Conservation (phyloP, 169 alveolate species). For the Ichthyophthirius multifiliis region DNA sequence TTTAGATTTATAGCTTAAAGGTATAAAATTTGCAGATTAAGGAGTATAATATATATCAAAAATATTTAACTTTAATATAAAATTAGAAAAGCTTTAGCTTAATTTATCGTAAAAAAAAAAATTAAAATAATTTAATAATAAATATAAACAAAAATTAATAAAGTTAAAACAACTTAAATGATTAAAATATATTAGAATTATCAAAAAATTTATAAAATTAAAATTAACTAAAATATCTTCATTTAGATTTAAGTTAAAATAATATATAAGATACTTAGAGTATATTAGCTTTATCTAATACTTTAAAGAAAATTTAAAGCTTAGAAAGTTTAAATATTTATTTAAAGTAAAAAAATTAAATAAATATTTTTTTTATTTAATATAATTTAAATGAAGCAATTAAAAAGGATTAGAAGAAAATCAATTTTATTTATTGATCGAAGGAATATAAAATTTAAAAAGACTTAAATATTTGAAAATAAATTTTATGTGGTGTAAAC, state of each 20-base stretch:
- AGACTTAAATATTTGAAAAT: neutral
- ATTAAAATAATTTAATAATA: neutral
- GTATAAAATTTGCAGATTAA: too few species aligned
- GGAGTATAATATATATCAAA: too few species aligned
- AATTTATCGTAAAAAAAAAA: neutral
- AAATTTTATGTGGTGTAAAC: conserved; percentile 4
- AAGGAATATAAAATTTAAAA: neutral
- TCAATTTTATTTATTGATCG: neutral
- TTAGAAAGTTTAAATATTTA: neutral
- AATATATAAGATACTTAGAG: neutral
- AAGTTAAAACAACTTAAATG: neutral
- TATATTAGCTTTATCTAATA: neutral
- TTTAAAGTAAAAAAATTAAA: neutral
- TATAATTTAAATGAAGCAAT: neutral
- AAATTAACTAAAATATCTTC: neutral
- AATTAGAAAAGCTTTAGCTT: neutral
- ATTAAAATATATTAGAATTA: neutral
- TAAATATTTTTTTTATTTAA: neutral
- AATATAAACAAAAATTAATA: neutral
- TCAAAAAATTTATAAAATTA: neutral
- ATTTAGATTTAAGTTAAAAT: neutral
- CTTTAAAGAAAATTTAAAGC: neutral
- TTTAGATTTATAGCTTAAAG: too few species aligned
- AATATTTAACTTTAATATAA: too few species aligned
- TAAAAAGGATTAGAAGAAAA: neutral